phyloP scores from a whole-genome alignment of 768 basidiomycete species.

The Russula earlei region DNA sequence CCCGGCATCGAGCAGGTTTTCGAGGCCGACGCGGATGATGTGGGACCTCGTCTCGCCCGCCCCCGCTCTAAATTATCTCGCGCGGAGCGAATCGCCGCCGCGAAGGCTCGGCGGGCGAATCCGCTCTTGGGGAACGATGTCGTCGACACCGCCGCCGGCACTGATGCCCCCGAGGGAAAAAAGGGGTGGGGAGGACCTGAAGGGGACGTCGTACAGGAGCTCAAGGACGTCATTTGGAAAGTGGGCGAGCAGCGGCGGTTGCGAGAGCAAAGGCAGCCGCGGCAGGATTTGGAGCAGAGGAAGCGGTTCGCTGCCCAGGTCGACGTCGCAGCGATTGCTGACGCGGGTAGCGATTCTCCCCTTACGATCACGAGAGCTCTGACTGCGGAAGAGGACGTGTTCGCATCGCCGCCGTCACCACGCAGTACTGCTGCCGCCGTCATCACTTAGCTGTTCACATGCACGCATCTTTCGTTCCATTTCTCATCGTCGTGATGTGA shows the following conservation, averaged over 20 bases:
- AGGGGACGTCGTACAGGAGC: slow-evolving; percentile 73
- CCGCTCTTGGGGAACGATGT: slow-evolving; percentile 15
- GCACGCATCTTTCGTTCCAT: too few relatives aligned
- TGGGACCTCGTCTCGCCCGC: slow-evolving; percentile 39
- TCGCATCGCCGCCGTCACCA: neutral
- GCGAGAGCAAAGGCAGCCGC: neutral
- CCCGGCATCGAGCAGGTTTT: slow-evolving; percentile 78
- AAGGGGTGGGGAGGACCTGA: slow-evolving; percentile 59
- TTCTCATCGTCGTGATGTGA: too few relatives aligned
- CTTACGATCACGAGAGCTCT: neutral
- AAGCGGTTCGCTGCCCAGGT: too few relatives aligned
- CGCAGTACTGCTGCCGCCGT: too few relatives aligned
- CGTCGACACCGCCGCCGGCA: slow-evolving; percentile 11
- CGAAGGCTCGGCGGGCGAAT: slow-evolving; percentile 46
- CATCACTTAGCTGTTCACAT: neutral
- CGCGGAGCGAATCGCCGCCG: slow-evolving; percentile 62
- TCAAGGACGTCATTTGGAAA: slow-evolving; percentile 83
- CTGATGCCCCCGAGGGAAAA: neutral
- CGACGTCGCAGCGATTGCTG: neutral
- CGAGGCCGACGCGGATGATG: slow-evolving; percentile 45
- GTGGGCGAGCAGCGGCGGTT: slow-evolving; percentile 59
- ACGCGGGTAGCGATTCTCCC: neutral
- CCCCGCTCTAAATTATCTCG: slow-evolving; percentile 59
- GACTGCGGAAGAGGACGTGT: neutral
- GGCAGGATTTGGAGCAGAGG: slow-evolving; percentile 17